These are phyloP conservation scores for Cercospora beticola DNA, from an alignment of 2,329 filamentous ascomycete genomes.

Conservation along the genomic window DNA sequence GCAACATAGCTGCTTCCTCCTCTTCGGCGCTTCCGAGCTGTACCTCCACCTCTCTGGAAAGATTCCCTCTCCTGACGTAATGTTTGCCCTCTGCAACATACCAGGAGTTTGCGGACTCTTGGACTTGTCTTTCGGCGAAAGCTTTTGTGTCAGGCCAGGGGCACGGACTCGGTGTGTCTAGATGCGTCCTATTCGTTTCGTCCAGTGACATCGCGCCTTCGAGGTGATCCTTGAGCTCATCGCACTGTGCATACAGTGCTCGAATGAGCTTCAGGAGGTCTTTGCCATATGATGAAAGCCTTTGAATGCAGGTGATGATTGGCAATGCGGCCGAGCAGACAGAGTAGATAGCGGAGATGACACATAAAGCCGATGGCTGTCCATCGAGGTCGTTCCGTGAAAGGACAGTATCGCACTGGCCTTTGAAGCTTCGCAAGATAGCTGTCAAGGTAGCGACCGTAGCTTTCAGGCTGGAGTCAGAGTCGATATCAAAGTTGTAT, in stretches of 20 bases:
- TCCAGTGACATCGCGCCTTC: neutral
- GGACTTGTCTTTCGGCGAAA: conserved; percentile 43
- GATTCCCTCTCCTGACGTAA: conserved; percentile 49
- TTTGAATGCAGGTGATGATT: conserved; percentile 19
- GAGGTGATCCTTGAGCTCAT: conserved; percentile 6
- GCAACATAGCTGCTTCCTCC: conserved; percentile 10
- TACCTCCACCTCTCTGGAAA: conserved; percentile 47
- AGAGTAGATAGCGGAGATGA: conserved; percentile 17
- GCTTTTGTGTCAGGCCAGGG: conserved; percentile 28
- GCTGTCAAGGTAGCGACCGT: neutral
- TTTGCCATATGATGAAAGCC: conserved; percentile 6
- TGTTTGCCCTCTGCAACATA: conserved; percentile 45
- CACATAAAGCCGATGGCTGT: neutral
- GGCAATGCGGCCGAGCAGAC: conserved; percentile 21
- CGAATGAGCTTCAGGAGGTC: conserved; percentile 12
- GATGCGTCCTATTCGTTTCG: neutral
- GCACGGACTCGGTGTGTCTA: neutral
- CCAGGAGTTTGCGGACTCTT: conserved; percentile 51
- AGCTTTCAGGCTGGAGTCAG: neutral
- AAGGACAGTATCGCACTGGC: neutral
- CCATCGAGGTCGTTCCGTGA: neutral
- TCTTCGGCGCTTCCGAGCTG: conserved; percentile 34
- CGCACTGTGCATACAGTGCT: conserved; percentile 4
- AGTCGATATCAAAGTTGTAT: conserved; percentile 31
- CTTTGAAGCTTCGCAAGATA: neutral